Base-by-base conservation (phyloP, 1,139 yeast species). In the Magnusiomyces sp. region DNA sequence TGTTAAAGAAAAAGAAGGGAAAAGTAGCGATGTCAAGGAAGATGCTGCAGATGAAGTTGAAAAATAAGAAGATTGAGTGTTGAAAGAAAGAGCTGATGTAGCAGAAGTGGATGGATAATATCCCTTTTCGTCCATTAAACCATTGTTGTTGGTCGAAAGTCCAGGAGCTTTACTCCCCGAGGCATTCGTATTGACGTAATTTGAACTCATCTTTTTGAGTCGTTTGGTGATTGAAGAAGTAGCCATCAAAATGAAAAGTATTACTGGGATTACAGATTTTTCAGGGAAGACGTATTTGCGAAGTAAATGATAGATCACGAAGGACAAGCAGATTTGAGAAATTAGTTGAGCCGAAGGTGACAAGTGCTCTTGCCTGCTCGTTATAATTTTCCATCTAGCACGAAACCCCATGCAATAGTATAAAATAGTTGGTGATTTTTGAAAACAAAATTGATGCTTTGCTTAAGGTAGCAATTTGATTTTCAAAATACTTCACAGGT, bases 311-410 rank as follows among this genome's bases (percentile, higher is more conserved):
- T 27, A 48, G 29, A 48, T 6, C 14, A 48, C 16, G 17, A 51
- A 19, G 5, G 53, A 42, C 23, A 51, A 39, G 14, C 50, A 46
- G 17, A 51, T 38, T 27, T 45, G 32, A n/a, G 53, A 51, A 39
- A 48, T 39, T 16, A 46, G 20, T 34, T 51, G 51, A 10, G 53
- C 51, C 38, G 32, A 36, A 7, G 53, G 53, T 20, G 47, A 50
- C 43, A 51, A 39, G 49, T 43, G 37, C 33, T 48, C 48, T 43
- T 51, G 51, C 14, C 53, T 46, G 40, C 50, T 46, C n/a, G 50
- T 48, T 23, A 46, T 43, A 42, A 48, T 40, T 17, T 49, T 43
- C 47, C 50, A 42, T 20, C 20, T 7, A 37, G 40, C 6, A 10
- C 40, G 40, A 37, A 20, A 16, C 17, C 17, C 23, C 40, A 37